Base-by-base conservation (phyloP, 2,329 filamentous ascomycete species). In the Ophiocordyceps camponoti-rufipedis region DNA sequence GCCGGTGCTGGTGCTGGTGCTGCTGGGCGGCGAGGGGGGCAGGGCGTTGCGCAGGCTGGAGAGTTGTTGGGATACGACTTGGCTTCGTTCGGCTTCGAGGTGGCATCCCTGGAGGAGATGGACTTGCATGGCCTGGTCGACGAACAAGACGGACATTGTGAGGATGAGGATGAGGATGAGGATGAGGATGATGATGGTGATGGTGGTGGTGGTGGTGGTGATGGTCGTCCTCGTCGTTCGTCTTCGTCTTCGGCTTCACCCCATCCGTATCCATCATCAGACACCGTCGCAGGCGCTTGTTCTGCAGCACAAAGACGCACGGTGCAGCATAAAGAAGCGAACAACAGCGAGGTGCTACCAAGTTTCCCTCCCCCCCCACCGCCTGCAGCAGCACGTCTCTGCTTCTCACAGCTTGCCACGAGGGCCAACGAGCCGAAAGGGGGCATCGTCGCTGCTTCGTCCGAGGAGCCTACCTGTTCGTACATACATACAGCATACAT, bases 81-180 rank as follows among this genome's bases (percentile, higher is more conserved):
- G 68, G 45, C 69, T 71, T 49, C 69, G 63, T 46, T 72, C 64
- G 23, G 74, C 72, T 58, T 78, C 74, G 45, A 61, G 54, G 52
- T 65, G 74, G 54, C 74, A 78, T 32, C 72, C 70, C 47, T 64
- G 59, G 33, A 76, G 62, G 19, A 75, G 59, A 18, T 65, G 58
- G 18, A 56, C 49, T 44, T 62, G 61, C 43, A 56, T 51, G 14
- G 50, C 52, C 44, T 50, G 50, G 40, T 56, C 58, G 3, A 23
- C 23, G 23, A 23, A 23, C 23, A 23, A 3, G 23, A 23, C 23
- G 23, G 23, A 23, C 23, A 23, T 23, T 3, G 5, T 23, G 23
- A 5, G 3, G 23, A 5, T 23, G 23, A 23, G 3, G 23, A 23
- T 23, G 23, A 23, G 3, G 23, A 5, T 23, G 23, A 23, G 3